phyloP scores from a whole-genome alignment of 805 yeast genomes.

The Ogataea trehalophila region DNA sequence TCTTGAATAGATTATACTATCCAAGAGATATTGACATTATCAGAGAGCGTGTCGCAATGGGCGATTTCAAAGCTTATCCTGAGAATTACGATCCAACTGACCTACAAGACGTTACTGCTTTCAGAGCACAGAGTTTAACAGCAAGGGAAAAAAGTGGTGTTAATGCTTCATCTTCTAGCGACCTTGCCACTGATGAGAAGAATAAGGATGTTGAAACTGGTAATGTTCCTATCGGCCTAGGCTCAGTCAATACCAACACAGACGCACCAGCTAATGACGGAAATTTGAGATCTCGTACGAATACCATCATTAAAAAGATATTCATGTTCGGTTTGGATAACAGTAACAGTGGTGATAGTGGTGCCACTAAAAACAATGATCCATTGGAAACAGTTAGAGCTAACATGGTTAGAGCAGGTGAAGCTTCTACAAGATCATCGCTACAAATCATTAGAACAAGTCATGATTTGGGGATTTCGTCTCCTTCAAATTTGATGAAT shows the following conservation, averaged over 20 bases:
- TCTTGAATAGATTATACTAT: constrained; percentile 43
- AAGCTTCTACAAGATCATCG: constrained; percentile 21
- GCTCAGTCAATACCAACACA: neutral
- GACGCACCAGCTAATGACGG: neutral
- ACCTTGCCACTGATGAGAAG: constrained; percentile 8
- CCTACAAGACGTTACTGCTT: constrained; percentile 23
- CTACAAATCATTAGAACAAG: constrained; percentile 22
- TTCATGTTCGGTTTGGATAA: constrained; percentile 4
- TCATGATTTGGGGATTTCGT: constrained; percentile 19
- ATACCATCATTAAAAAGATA: constrained; percentile 13
- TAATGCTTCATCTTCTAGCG: constrained; percentile 2
- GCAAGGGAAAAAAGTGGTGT: neutral
- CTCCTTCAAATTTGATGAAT: constrained; percentile 21
- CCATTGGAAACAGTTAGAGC: constrained; percentile 16
- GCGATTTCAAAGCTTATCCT: constrained; percentile 48
- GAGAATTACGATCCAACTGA: constrained; percentile 50
- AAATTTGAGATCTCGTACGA: constrained; percentile 10
- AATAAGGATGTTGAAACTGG: constrained; percentile 13
- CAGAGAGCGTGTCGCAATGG: constrained; percentile 53
- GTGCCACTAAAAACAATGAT: neutral
- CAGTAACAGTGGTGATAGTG: no score
- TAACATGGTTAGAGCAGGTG: constrained; percentile 19
- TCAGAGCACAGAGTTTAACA: constrained; percentile 5
- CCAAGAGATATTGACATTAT: constrained; percentile 71
- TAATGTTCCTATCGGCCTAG: neutral